Base-by-base conservation (phyloP, 306 rosid species). In the Glycine soja region DNA sequence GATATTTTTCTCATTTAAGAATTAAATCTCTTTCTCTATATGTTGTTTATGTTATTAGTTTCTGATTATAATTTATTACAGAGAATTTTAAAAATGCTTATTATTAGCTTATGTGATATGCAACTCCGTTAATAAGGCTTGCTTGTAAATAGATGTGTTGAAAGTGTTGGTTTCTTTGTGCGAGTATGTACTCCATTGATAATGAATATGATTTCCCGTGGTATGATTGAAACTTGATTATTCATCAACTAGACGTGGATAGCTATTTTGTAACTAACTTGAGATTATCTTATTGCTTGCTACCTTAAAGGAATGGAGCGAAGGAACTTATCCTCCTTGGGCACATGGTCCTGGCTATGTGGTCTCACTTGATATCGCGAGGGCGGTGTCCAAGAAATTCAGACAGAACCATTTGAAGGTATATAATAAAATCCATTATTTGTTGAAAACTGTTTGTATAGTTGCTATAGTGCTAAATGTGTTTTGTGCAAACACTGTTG, bases 271-370 rank as follows among this genome's bases (percentile, higher is more conserved):
- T 24, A 24, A 52, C 72, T 79, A 24, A 63, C 30, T 18, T 81
- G 19, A 32, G 38, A 24, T 70, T 72, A 74, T 82, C 74, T 77
- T 42, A 51, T 68, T 85, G 70, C 50, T 34, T 87, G 77, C 63
- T 40, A 82, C 48, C 36, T 68, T 74, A 84, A 79, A 95, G 99
- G 99, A 93, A 91, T 96, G 98, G 98, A 90, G 83, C 9, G 97
- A 88, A 81, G 87, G 82, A 18, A 88, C 85, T 15, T 96, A 96
- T 86, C 99, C 99, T 42, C 92, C 98, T 19, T 96, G 98, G 98
- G 99, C 99, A 38, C 97, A 96, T 72, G 99, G 99, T 82, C 99
- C 99, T 12, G 98, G 99, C 18, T 96, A 96, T 83, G 98, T 96
- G 52, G 86, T 96, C 77, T 88, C 99, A 10, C 84, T 75, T 45